Base-by-base conservation (phyloP, 2,329 filamentous ascomycete genomes). In the Raffaelea albimanens region DNA sequence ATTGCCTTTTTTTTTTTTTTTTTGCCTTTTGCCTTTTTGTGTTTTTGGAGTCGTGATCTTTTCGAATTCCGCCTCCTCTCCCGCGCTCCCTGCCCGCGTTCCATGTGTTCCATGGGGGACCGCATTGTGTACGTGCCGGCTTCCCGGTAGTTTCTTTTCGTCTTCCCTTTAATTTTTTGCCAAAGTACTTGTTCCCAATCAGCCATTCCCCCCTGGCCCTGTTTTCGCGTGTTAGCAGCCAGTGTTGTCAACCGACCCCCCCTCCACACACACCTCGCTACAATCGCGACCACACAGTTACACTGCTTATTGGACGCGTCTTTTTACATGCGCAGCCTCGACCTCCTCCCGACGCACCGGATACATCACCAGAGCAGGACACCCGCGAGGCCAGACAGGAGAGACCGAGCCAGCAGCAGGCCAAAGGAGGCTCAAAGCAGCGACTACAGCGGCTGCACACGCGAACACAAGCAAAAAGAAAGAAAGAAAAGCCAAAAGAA, bases 181-280 rank as follows among this genome's bases (percentile, higher is more conserved):
- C 4, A n/a, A 3, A 9, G 13, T 9, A 11, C 21, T n/a, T 20
- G 11, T 23, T 44, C 22, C 34, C 39, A 44, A 16, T 45, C 36
- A 9, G 41, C 33, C 31, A 45, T 23, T 29, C 40, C 20, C 25
- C 46, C 46, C 34, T 25, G 38, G 34, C 40, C 43, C 38, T 36
- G 7, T 43, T n/a, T 29, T 16, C 34, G 34, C 34, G 34, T 38
- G 34, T 38, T 38, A 38, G 34, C 34, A 38, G 34, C 34, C 13
- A 38, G 34, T 38, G 34, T 38, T 38, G 34, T 38, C 34, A 38
- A 31, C 23, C 41, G 9, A 18, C 14, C 22, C 21, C 22, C 41
- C 23, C 41, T 31, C 34, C 34, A n/a, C 18, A 16, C 34, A n/a
- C 18, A 16, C 5, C 34, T 16, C 34, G 9, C 18, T 16, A 8